Conservation (phyloP, 345 rosid genomes). For the Kandelia obovata region DNA sequence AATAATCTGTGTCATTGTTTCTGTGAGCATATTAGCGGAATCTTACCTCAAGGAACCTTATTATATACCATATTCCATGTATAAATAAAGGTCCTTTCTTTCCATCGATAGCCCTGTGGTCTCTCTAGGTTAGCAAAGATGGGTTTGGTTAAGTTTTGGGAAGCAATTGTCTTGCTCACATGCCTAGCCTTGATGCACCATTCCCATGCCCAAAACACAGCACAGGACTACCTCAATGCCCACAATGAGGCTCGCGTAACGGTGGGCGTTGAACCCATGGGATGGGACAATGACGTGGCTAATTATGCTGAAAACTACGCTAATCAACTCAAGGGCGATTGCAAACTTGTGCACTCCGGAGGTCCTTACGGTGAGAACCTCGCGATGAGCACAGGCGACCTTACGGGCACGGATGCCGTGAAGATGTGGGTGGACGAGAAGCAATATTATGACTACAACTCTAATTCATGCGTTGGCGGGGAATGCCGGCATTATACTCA, state of each 20-base stretch:
- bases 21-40: too few relatives aligned
- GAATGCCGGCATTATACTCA: slow-evolving; percentile 36
- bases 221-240: slow-evolving; percentile 14
- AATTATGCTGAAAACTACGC: slow-evolving; percentile 2
- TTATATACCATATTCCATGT: too few relatives aligned
- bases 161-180: background rate
- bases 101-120: too few relatives aligned
- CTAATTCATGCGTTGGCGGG: slow-evolving; percentile 6
- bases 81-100: too few relatives aligned
- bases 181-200: background rate
- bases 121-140: too few relatives aligned
- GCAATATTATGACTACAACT: slow-evolving; percentile 5
- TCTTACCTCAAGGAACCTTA: too few relatives aligned
- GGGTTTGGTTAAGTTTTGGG: slow-evolving; percentile 36
- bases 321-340: background rate
- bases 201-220: slow-evolving; percentile 8
- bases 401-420: slow-evolving; percentile 11
- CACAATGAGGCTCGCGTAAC: slow-evolving; percentile 17
- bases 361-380: slow-evolving; percentile 18
- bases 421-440: slow-evolving; percentile 18
- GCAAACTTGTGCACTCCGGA: slow-evolving; percentile 10
- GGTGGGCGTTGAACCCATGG: slow-evolving; percentile 2
- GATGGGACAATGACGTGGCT: slow-evolving; percentile 6
- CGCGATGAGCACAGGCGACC: background rate
- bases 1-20: too few relatives aligned